Evolutionary conservation across 345 rosid species (phyloP).

Genomic region (Odontarrhena argentea): DNA sequence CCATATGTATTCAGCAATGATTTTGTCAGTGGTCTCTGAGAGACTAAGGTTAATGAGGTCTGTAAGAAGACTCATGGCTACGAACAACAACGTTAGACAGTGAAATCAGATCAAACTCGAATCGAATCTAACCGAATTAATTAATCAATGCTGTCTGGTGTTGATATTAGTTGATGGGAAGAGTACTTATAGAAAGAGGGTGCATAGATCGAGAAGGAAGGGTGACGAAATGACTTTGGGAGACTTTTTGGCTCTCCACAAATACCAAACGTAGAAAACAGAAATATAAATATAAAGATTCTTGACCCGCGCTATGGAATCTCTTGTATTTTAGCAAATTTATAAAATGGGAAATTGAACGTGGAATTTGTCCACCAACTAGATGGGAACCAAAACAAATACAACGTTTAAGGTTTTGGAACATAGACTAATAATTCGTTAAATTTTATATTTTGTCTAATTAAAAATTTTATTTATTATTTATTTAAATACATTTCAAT

Average conservation of each 20-base stretch:
- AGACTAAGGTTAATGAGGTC: slow-evolving; percentile 87
- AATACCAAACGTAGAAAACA: not conserved
- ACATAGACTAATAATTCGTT: too few relatives aligned
- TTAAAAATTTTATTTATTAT: too few relatives aligned
- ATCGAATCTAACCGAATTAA: not conserved
- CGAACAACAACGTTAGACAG: slow-evolving; percentile 4
- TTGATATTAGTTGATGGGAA: slow-evolving; percentile 33
- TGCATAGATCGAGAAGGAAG: slow-evolving; percentile 26
- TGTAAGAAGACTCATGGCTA: slow-evolving; percentile 66
- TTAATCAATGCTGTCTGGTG: slow-evolving; percentile 16
- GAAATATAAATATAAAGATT: slow-evolving; percentile 27
- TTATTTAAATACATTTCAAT: too few relatives aligned
- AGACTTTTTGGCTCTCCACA: slow-evolving; percentile 30
- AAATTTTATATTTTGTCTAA: too few relatives aligned
- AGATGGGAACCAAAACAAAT: too few relatives aligned
- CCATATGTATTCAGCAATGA: slow-evolving; percentile 96
- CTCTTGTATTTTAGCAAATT: not conserved
- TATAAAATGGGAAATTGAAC: too few relatives aligned
- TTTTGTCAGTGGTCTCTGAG: slow-evolving; percentile 67
- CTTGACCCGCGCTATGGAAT: slow-evolving; percentile 35
- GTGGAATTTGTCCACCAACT: too few relatives aligned
- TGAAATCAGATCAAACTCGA: not conserved
- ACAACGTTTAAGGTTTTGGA: too few relatives aligned
- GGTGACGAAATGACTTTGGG: slow-evolving; percentile 29
- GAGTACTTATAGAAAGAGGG: slow-evolving; percentile 32